phyloP scores from a whole-genome alignment of 345 rosid species.

The Hirschfeldia incana region DNA sequence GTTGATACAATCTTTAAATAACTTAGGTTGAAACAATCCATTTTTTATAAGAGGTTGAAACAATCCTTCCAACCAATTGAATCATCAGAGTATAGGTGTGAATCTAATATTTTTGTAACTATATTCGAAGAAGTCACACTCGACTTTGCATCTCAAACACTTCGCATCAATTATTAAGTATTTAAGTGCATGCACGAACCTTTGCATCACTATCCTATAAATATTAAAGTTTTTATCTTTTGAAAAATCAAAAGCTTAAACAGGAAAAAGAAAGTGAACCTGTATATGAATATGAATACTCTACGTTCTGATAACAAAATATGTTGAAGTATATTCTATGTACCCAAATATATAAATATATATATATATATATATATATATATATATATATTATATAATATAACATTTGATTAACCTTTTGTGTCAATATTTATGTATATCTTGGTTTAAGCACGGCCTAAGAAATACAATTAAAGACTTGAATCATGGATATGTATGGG shows the following conservation, averaged over 20 bases:
- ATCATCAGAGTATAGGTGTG: background rate
- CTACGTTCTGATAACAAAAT: slow-evolving; percentile 18
- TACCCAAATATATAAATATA: background rate
- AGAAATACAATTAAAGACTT: background rate
- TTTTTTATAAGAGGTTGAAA: too few species aligned
- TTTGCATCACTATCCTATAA: slow-evolving; percentile 23
- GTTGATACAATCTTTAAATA: background rate
- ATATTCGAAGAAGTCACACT: slow-evolving; percentile 23
- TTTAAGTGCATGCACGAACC: slow-evolving; percentile 28
- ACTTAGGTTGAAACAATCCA: background rate
- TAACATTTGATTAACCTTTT: background rate
- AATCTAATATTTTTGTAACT: background rate
- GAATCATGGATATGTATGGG: background rate
- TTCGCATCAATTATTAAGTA: background rate
- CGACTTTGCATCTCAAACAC: slow-evolving; percentile 29
- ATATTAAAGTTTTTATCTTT: slow-evolving; percentile 13
- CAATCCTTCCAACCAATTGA: background rate
- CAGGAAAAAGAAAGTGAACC: background rate
- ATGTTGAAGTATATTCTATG: background rate
- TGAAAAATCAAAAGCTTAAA: background rate
- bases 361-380: too few species aligned
- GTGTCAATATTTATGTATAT: background rate
- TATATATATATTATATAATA: too few species aligned
- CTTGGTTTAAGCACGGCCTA: background rate
- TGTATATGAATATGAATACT: slow-evolving; percentile 1